Base-by-base conservation (phyloP, 495 filamentous ascomycete genomes). In the Daldinia vernicosa region DNA sequence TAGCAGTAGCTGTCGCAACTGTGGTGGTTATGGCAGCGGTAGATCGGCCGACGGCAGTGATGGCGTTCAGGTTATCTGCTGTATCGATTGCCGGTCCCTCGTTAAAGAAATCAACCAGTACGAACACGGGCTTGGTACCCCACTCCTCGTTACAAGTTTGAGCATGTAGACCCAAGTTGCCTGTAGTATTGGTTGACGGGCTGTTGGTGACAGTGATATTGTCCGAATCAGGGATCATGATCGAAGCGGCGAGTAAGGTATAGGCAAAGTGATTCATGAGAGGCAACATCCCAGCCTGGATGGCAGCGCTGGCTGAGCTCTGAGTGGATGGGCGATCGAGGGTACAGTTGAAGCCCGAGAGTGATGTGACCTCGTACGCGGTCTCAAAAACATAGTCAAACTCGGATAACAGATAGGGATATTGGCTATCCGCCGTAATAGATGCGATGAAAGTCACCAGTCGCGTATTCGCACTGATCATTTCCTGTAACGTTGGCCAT, bases 181-280 rank as follows among this genome's bases (percentile, higher is more conserved):
- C 88, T 1, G 72, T 76, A 0, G 74, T 80, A 11, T 72, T 80
- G 4, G 81, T 84, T 61, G 72, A 64, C 1, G 82, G 77, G 53
- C 67, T 76, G 67, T 93, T 93, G 4, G 91, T 91, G 2, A 73
- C 83, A 1, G 69, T 71, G 39, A 89, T 86, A 59, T 82, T 75
- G 26, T 70, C 74, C 11, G 84, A 81, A 69, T 90, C 85, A 0
- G 91, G 90, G 3, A 91, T 76, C 64, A 79, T 76, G 50, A 89
- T 80, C 7, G 85, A 85, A 24, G 86, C 84, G 50, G 83, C 83
- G 17, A 91, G 83, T 22, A 82, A 78, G 37, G 84, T 83, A 76
- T 92, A 87, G 68, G 88, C 75, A 74, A 93, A 93, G 77, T 93
- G 91, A 81, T 94, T 93, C 80, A 92, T 80, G 6, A 93, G 79